Conservation (phyloP, 257 asterid genomes). For the Avicennia marina region DNA sequence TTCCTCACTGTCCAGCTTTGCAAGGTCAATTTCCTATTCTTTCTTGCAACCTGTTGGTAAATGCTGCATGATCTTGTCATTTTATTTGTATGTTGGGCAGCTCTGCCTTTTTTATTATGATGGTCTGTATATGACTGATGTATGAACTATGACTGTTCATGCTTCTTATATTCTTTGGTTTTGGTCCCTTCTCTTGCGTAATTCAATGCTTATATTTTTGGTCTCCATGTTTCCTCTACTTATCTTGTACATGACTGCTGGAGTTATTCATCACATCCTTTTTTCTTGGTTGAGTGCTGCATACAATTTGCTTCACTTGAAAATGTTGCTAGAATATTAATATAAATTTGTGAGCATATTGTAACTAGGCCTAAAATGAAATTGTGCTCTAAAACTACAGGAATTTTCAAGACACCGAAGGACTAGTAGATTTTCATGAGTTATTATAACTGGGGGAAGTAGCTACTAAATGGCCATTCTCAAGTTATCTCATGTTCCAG, state of each 20-base stretch:
- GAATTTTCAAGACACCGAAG: conserved; percentile 2
- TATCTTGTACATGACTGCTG: conserved; percentile 10
- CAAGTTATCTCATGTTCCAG: conserved; percentile 13
- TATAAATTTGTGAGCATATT: conserved; percentile 10
- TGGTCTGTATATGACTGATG: not conserved
- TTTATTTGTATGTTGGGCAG: conserved; percentile 2
- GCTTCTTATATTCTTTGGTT: not conserved
- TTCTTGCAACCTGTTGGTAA: not conserved
- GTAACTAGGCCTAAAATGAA: conserved; percentile 3
- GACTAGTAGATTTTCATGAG: conserved; percentile 6
- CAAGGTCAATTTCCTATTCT: conserved; percentile 47
- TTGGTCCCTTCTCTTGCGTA: conserved; percentile 3
- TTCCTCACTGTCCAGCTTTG: conserved; percentile 43
- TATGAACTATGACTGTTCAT: not conserved
- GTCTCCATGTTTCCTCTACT: conserved; percentile 4
- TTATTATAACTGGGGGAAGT: conserved; percentile 7
- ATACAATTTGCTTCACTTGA: conserved; percentile 11
- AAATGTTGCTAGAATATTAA: conserved; percentile 17
- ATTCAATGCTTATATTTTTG: not conserved
- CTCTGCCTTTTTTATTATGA: not conserved
- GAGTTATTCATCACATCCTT: conserved; percentile 7
- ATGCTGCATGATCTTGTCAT: conserved; percentile 1
- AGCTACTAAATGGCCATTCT: conserved; percentile 1
- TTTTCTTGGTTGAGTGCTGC: conserved; percentile 14
- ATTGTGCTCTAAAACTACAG: conserved; percentile 9